These are phyloP conservation scores for Leptographium radiaticola DNA, from an alignment of 2,329 filamentous ascomycete species.

Conservation along the genomic window DNA sequence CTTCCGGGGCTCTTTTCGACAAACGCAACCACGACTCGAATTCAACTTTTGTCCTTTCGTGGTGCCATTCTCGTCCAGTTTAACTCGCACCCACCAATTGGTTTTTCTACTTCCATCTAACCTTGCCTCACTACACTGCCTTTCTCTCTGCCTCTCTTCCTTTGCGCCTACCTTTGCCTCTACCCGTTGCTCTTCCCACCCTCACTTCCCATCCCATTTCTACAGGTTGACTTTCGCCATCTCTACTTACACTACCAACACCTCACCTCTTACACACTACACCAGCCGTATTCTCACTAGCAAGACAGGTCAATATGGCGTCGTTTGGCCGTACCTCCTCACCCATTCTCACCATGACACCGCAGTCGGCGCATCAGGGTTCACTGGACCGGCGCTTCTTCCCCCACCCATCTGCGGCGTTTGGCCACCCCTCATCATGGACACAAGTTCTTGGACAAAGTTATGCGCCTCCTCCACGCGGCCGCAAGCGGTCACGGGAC, in stretches of 20 bases:
- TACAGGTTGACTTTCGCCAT: background rate
- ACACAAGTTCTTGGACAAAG: conserved; percentile 16
- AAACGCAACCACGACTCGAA: background rate
- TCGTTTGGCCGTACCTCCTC: conserved; percentile 31
- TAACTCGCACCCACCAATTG: background rate
- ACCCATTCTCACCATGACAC: conserved; percentile 33
- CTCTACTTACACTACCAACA: background rate
- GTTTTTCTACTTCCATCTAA: background rate
- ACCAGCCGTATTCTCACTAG: background rate
- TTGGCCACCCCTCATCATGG: conserved; percentile 21
- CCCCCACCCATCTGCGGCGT: conserved; percentile 24
- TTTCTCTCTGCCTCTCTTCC: background rate
- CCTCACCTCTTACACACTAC: background rate
- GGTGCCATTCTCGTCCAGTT: background rate
- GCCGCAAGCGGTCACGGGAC: conserved; percentile 65
- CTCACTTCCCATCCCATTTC: background rate
- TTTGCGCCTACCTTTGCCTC: background rate
- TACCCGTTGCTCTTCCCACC: background rate
- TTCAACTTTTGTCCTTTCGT: background rate
- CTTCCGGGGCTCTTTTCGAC: background rate
- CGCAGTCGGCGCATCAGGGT: conserved; percentile 27
- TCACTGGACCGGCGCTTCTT: conserved; percentile 26
- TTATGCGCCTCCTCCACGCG: conserved; percentile 26
- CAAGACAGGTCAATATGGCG: conserved; percentile 22
- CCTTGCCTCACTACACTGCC: background rate